These are phyloP conservation scores for Didymella pomorum DNA, from an alignment of 2,329 filamentous ascomycete species.

Conservation along the genomic window DNA sequence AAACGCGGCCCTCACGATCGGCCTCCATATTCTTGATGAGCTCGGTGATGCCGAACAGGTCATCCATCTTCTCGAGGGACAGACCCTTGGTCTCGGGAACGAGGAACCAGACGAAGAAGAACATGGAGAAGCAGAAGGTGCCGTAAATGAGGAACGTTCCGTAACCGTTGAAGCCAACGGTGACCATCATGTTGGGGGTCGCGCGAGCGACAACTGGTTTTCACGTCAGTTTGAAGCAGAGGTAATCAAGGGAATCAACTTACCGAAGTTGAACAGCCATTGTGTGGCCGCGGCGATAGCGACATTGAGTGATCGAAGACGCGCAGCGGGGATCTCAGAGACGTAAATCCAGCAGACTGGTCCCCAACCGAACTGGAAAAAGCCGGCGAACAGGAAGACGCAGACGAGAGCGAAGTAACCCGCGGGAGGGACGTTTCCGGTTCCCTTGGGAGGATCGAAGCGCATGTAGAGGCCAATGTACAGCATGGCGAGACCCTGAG, in stretches of 20 bases:
- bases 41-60: constrained; percentile 69
- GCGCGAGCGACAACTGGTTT: constrained; percentile 67
- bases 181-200: constrained; percentile 72
- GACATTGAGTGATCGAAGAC: constrained; percentile 72
- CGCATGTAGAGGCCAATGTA: constrained; percentile 76
- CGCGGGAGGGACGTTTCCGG: constrained; percentile 66
- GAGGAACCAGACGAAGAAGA: constrained; percentile 71
- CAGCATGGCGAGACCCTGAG: constrained; percentile 69
- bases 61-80: constrained; percentile 70
- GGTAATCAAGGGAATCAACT: not conserved
- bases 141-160: constrained; percentile 75
- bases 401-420: constrained; percentile 75
- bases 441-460: constrained; percentile 63
- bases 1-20: constrained; percentile 38
- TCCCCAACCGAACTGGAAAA: constrained; percentile 70
- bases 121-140: constrained; percentile 71
- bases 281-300: constrained; percentile 68
- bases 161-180: constrained; percentile 59
- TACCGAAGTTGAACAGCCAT: constrained; percentile 75
- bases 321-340: constrained; percentile 72
- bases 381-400: constrained; percentile 75
- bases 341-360: constrained; percentile 77
- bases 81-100: constrained; percentile 77
- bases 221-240: not conserved
- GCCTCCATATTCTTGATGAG: constrained; percentile 49